Conservation (phyloP, 2,329 filamentous ascomycete genomes). For the Aspergillus arachidicola region DNA sequence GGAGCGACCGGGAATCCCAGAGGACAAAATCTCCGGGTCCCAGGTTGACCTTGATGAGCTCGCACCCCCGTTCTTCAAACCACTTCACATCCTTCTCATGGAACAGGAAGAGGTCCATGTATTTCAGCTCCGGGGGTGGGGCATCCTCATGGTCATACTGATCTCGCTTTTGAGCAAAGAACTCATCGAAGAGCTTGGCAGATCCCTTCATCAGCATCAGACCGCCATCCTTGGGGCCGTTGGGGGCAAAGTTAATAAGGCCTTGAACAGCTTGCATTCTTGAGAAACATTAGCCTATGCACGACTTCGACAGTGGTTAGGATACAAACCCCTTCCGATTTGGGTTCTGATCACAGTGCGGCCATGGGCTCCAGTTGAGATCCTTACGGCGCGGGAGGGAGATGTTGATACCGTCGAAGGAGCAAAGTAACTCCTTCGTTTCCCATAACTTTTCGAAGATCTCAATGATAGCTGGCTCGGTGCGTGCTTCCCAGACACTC, state of each 20-base stretch:
- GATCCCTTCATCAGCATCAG: conserved; percentile 50
- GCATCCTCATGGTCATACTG: conserved; percentile 8
- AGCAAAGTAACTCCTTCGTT: conserved; percentile 24
- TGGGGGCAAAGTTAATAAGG: conserved; percentile 48
- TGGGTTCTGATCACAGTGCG: conserved; percentile 49
- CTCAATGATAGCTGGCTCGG: conserved; percentile 45
- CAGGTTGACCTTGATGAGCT: conserved; percentile 42
- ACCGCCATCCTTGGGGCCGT: conserved; percentile 51
- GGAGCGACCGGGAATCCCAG: conserved; percentile 53
- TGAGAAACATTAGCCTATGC: not conserved
- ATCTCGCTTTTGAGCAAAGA: conserved; percentile 44
- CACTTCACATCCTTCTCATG: conserved; percentile 47
- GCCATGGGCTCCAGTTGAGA: conserved; percentile 46
- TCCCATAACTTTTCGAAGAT: conserved; percentile 48
- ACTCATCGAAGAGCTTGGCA: conserved; percentile 46
- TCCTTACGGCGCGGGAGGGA: conserved; percentile 46
- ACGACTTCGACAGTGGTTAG: not conserved
- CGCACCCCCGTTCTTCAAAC: conserved; percentile 44
- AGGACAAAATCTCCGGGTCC: conserved; percentile 50
- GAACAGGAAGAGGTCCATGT: conserved; percentile 46
- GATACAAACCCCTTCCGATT: conserved; percentile 39
- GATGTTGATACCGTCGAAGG: conserved; percentile 42
- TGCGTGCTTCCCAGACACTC: conserved; percentile 48
- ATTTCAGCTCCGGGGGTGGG: conserved; percentile 28
- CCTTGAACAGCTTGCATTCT: conserved; percentile 42